These are phyloP conservation scores for Penicillium verrucosum DNA, from an alignment of 2,329 filamentous ascomycete species.

Conservation along the genomic window DNA sequence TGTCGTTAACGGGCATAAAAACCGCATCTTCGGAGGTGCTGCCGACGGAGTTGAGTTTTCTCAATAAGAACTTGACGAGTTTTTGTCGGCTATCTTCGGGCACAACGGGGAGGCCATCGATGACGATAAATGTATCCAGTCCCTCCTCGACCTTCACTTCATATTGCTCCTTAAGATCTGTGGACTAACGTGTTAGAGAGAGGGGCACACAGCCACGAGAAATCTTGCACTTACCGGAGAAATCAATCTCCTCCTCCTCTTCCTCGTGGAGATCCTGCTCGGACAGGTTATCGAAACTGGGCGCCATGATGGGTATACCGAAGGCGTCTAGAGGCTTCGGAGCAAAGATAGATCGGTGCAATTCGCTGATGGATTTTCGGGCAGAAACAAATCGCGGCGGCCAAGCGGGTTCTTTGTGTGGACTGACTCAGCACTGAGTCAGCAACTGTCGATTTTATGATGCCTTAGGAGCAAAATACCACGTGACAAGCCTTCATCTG, in stretches of 20 bases:
- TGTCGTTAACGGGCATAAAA: conserved; percentile 88
- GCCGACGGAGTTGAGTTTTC: conserved; percentile 85
- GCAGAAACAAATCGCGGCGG: conserved; percentile 34
- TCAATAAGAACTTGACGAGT: conserved; percentile 91
- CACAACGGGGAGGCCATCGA: conserved; percentile 89
- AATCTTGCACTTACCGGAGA: conserved; percentile 57
- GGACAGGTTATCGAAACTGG: conserved; percentile 86
- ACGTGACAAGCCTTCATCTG: not conserved
- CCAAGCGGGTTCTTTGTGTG: conserved; percentile 35
- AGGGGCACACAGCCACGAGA: conserved; percentile 27
- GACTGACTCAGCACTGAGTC: conserved; percentile 28
- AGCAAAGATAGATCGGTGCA: conserved; percentile 23
- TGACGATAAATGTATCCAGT: conserved; percentile 91
- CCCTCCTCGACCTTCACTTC: conserved; percentile 95
- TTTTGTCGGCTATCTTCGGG: conserved; percentile 88
- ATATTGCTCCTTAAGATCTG: conserved; percentile 86
- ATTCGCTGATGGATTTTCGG: conserved; percentile 33
- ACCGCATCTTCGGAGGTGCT: conserved; percentile 81
- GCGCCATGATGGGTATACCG: conserved; percentile 67
- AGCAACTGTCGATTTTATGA: not conserved
- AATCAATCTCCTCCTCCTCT: conserved; percentile 91
- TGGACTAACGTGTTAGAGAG: conserved; percentile 20
- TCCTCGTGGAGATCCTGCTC: conserved; percentile 89
- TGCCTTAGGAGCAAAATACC: not conserved
- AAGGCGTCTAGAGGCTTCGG: conserved; percentile 20